Conservation (phyloP, 78 protist genomes). For the Bodo saltans region DNA sequence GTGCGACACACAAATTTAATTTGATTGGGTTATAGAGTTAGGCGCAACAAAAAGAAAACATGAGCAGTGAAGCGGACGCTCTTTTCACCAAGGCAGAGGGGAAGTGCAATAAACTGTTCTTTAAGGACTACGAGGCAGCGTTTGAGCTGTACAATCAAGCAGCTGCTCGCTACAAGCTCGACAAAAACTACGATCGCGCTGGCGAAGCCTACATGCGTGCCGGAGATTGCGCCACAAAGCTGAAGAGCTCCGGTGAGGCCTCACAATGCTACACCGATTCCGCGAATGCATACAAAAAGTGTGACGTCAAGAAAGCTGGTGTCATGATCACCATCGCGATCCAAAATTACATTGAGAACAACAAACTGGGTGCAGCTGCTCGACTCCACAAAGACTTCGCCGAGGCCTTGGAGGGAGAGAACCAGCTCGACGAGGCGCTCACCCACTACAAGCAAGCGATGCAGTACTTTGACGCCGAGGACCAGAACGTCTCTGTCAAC, state of each 20-base stretch:
- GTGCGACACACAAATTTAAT: background rate
- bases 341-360: constrained; percentile 51
- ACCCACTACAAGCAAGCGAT: constrained; percentile 58
- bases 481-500: constrained; percentile 32
- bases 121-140: constrained; percentile 53
- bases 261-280: constrained; percentile 53
- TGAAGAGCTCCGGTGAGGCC: constrained; percentile 51
- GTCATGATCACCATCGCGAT: constrained; percentile 41
- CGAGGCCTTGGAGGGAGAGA: constrained; percentile 45
- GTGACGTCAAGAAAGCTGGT: constrained; percentile 38
- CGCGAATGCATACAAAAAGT: constrained; percentile 53
- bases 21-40: no score
- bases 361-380: constrained; percentile 56
- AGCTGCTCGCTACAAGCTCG: constrained; percentile 45
- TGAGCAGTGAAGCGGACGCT: constrained; percentile 56
- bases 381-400: constrained; percentile 69
- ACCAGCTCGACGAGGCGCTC: constrained; percentile 50
- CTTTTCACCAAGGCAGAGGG: constrained; percentile 59
- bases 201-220: constrained; percentile 49
- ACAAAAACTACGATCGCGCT: constrained; percentile 59
- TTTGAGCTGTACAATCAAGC: constrained; percentile 58
- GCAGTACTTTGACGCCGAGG: constrained; percentile 35
- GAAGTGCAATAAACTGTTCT: constrained; percentile 39
- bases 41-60: no score
- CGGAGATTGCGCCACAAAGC: constrained; percentile 49